Conservation (phyloP, 371 early-diverging fungal genomes). For the Conidiobolus incongruus region DNA sequence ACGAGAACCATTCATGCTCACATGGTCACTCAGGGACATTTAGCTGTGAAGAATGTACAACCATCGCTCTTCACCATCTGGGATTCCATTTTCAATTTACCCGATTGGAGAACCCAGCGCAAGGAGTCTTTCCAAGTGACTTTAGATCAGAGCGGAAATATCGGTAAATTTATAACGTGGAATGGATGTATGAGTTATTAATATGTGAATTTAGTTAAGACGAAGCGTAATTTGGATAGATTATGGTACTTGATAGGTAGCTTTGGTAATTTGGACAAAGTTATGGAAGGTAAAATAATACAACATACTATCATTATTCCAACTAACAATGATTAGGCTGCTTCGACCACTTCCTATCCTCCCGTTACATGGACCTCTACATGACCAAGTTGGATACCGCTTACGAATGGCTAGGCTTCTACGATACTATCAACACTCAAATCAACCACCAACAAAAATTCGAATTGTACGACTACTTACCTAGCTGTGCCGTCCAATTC, state of each 20-base stretch:
- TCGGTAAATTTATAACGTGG: not conserved
- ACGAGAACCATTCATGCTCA: slow-evolving; percentile 23
- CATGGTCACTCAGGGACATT: slow-evolving; percentile 19
- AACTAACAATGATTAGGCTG: slow-evolving; percentile 26
- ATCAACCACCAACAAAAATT: slow-evolving; percentile 18
- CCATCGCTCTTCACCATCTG: slow-evolving; percentile 51
- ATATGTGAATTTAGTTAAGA: not conserved
- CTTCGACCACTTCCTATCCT: slow-evolving; percentile 68
- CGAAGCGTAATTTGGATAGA: slow-evolving; percentile 17
- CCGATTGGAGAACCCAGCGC: slow-evolving; percentile 3
- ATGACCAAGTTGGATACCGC: slow-evolving; percentile 30
- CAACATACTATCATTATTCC: not conserved
- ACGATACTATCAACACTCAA: slow-evolving; percentile 38
- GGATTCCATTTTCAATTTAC: slow-evolving; percentile 41
- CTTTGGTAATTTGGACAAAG: slow-evolving; percentile 59
- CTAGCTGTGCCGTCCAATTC: slow-evolving; percentile 48
- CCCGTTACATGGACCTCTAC: slow-evolving; percentile 52
- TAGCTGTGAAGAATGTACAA: slow-evolving; percentile 66
- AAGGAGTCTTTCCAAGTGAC: not conserved
- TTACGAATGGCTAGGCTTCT: slow-evolving; percentile 61
- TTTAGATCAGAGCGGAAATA: not conserved
- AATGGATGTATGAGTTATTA: not conserved
- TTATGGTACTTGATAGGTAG: slow-evolving; percentile 24
- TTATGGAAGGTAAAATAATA: slow-evolving; percentile 42
- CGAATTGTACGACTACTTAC: slow-evolving; percentile 34